Percentiles rank a stretch among this genome's conserved stretches.
phyloP scores from a whole-genome alignment of 2,329 filamentous ascomycete species.

The Chrysoporthe deuterocubensis region DNA sequence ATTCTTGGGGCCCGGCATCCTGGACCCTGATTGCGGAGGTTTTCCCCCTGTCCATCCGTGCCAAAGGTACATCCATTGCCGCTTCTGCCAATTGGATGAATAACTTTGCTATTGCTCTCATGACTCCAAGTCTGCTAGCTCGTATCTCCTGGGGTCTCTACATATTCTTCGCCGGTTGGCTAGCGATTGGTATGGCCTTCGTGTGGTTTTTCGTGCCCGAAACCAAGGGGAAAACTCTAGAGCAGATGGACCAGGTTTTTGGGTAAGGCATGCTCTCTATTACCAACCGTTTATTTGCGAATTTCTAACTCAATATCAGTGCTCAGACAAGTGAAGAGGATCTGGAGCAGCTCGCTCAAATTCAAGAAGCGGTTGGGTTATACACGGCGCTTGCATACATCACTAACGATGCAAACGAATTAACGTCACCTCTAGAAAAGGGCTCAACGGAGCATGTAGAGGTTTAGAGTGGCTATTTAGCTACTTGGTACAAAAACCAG shows the following conservation, averaged over 20 bases:
- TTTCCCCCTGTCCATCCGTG: conserved; percentile 41
- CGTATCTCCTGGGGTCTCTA: conserved; percentile 59
- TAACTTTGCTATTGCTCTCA: conserved; percentile 44
- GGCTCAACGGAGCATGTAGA: too few relatives aligned
- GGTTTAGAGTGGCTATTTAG: too few relatives aligned
- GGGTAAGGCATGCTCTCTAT: conserved; percentile 37
- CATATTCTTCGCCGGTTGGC: conserved; percentile 61
- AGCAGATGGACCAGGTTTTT: conserved; percentile 61
- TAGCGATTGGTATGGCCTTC: conserved; percentile 56
- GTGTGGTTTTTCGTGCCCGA: conserved; percentile 62
- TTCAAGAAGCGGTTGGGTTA: too few relatives aligned
- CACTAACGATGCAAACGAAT: too few relatives aligned
- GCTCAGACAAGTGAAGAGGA: too few relatives aligned
- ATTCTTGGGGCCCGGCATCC: conserved; percentile 6
- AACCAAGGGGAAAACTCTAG: conserved; percentile 51
- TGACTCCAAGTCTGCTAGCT: conserved; percentile 25
- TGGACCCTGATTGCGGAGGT: conserved; percentile 35
- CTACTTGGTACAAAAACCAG: too few relatives aligned
- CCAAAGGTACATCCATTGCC: conserved; percentile 41
- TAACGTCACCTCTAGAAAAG: too few relatives aligned
- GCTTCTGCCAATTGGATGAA: conserved; percentile 43
- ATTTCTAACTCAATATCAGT: too few relatives aligned
- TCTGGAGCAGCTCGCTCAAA: too few relatives aligned
- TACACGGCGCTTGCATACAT: too few relatives aligned
- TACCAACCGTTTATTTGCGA: too few relatives aligned